Evolutionary conservation across 495 filamentous ascomycete species (phyloP), one percentile per base, ranked within the genome.

Genomic region (Neurospora sp.): DNA sequence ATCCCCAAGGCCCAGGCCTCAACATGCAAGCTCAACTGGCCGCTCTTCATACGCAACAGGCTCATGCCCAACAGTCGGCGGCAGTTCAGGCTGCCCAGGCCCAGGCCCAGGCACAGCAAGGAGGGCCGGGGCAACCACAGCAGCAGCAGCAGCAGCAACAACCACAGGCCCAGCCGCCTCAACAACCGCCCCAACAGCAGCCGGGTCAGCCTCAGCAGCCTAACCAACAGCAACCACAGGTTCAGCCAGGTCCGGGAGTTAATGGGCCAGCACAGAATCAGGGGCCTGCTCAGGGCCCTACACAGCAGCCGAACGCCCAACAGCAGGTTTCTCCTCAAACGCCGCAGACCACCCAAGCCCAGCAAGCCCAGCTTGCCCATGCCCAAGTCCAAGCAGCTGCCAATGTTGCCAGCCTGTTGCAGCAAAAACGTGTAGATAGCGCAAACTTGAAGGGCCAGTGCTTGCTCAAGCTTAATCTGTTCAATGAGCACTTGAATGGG

Each of bases 401-500:
- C 4, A 70, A 42, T 12, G 71, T 83, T 7, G 74, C 83, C 18
- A 76, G 46, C 48, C 71, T 82, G 22, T 74, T 80, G 73, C 85
- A 86, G 27, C 79, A 83, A 76, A 84, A 84, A 73, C 83, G 84
- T 61, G 85, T 31, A 14, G 27, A 88, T 70, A 80, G 80, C 22
- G 82, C 88, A 75, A 87, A 87, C 35, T 80, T 88, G 77, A 88
- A 88, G 73, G 89, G 89, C 5, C 77, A 86, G 10, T 86, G 87
- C 37, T 80, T 92, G 12, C 76, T 94, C 69, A 88, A 85, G 73
- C 81, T 97, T 46, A 84, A 91, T 74, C 84, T 85, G 70, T 94
- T 94, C 75, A 86, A 87, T 31, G 91, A 95, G 76, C 82, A 91
- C 69, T 81, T 97, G 12, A 91, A 90, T 74, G 84, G 83, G 70